Evolutionary conservation across 139 green algal species (phyloP).

Genomic region (Volvox reticuliferus): DNA sequence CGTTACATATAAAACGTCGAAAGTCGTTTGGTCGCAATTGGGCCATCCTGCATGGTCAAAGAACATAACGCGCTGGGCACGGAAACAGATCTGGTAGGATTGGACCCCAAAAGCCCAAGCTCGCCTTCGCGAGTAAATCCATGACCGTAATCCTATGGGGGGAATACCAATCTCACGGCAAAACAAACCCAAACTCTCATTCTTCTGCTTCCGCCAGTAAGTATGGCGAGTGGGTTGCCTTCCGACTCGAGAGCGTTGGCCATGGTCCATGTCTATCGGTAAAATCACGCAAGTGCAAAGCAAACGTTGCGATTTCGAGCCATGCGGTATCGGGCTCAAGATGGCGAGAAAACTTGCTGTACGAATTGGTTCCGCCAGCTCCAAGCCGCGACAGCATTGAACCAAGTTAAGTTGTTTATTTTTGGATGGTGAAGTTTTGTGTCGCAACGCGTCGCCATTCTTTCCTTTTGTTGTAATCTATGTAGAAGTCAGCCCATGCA

Average conservation of each 20-base stretch:
- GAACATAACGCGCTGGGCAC: background rate
- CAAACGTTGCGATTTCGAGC: too few species aligned
- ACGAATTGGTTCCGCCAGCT: background rate
- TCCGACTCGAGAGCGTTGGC: background rate
- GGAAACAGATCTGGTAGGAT: background rate
- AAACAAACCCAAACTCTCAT: background rate
- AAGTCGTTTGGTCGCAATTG: background rate
- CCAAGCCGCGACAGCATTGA: background rate
- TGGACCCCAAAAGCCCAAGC: background rate
- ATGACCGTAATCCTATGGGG: background rate
- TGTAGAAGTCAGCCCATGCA: conserved; percentile 5
- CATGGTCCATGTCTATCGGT: background rate
- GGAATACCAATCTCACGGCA: background rate
- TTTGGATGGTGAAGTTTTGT: too few species aligned
- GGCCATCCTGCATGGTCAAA: conserved; percentile 9
- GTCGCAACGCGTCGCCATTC: too few species aligned
- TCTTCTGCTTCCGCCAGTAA: conserved; percentile 4
- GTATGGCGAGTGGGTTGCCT: background rate
- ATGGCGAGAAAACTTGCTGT: background rate
- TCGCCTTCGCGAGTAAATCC: background rate
- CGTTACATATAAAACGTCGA: background rate
- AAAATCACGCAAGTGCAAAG: background rate
- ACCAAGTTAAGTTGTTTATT: background rate
- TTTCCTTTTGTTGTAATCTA: background rate
- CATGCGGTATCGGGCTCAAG: too few species aligned